Base-by-base conservation (phyloP, 2,329 filamentous ascomycete species). In the Trichoderma sp. region DNA sequence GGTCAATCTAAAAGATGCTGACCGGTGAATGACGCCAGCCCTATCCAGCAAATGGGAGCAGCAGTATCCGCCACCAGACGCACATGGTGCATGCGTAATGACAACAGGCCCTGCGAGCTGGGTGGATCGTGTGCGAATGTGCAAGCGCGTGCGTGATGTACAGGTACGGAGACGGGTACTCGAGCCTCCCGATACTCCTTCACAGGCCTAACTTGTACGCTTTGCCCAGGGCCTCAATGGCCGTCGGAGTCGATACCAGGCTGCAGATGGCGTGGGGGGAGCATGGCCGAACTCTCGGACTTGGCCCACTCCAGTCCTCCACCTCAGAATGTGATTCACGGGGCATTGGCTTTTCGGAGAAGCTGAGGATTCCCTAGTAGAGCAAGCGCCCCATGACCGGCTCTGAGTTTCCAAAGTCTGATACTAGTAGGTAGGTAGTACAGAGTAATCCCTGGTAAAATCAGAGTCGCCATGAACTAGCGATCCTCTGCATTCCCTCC, bases 1-100 rank as follows among this genome's bases (percentile, higher is more conserved):
- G 51, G 60, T 56, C 51, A 56, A 48, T 56, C 43, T 63, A 63
- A 43, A 34, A 39, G 34, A 12, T 47, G 30, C 48, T 65, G 55
- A 65, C 63, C 63, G 63, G 57, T 65, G 21, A 41, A 50, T 48
- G 52, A 24, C 19, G 43, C 47, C 56, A 60, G 56, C 52, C 28
- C 21, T 60, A 41, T 43, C 48, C 48, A 55, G 63, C 63, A 65
- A 65, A 65, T 65, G 41, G 30, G 63, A 61, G 47, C 39, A 60
- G 41, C 5, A 43, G 28, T 17, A 24, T 14, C 21, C 19, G 28
- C 41, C 41, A 54, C 10, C 47, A 44, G 26, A 30, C 55, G 48
- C 63, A 58, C 30, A 60, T 48, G 48, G 39, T 44, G 48, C 24
- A 47, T 47, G 48, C 44, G 63, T 41, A 21, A 65, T 58, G 61